Evolutionary conservation across 2,329 filamentous ascomycete species (phyloP), one percentile per base, ranked within the genome.

Genomic region (Aureobasidium zeae): DNA sequence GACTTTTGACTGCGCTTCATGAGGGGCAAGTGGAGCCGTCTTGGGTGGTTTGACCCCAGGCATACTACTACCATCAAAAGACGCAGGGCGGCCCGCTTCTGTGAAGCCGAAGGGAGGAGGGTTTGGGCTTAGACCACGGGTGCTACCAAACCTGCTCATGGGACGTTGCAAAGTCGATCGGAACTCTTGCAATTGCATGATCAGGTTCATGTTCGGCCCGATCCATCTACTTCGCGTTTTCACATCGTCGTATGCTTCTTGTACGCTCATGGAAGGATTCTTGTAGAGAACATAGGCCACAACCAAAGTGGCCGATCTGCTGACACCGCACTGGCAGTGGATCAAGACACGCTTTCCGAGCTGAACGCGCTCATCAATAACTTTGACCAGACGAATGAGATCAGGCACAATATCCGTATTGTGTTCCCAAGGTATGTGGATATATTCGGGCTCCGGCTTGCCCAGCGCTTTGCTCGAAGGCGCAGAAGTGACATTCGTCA

Each of bases 191-290:
- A 93, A 67, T 52, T 86, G 87, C 70, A 91, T 91, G 72, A 93
- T 87, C 52, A 93, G 70, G 52, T 85, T 85, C 86, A 93, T 93
- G 61, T 93, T 93, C 0, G 85, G 85, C 47, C 85, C 87, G 53
- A 93, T 89, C 85, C 86, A 93, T 56, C 74, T 78, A 61, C 85
- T 91, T 64, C 83, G 83, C 43, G 76, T 73, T 63, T 93, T 86
- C 2, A 86, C 84, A 2, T 79, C 74, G 57, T 86, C 79, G 58
- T 91, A 91, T 2, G 85, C 83, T 58, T 89, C 83, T 56, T 89
- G 87, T 42, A 89, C 83, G 52, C 74, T 85, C 54, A 86, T 65
- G 5, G 78, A 73, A 2, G 84, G 83, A 48, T 86, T 83, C 57
- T 81, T 81, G 61, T 84, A 91, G 46, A 93, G 66, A 31, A 84